These are phyloP conservation scores for Pichia sp. DNA, from an alignment of 1,139 yeast genomes.

Conservation along the genomic window DNA sequence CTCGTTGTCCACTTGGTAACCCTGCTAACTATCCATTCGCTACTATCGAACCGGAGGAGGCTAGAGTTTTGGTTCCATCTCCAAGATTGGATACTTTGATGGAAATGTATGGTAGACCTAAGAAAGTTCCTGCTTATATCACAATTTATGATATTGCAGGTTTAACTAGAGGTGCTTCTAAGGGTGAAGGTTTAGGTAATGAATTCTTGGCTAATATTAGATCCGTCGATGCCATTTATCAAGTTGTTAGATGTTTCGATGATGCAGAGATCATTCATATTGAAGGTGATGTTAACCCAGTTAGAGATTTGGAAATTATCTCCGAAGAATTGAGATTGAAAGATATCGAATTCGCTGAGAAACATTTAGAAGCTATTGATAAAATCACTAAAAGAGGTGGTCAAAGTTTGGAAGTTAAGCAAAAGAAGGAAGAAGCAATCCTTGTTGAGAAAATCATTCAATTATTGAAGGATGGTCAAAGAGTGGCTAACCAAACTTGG, in stretches of 20 bases:
- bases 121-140: conserved; percentile 85
- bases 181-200: conserved; percentile 98
- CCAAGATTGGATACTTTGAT: conserved; percentile 64
- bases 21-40: conserved; percentile 99
- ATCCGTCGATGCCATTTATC: conserved; percentile 97
- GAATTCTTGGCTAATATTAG: conserved; percentile 96
- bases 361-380: conserved; percentile 81
- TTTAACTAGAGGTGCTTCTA: conserved; percentile 93
- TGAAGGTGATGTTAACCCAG: conserved; percentile 97
- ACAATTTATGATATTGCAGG: conserved; percentile 98
- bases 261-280: conserved; percentile 97
- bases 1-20: conserved; percentile 89
- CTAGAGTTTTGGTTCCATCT: conserved; percentile 94
- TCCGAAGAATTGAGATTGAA: conserved; percentile 88
- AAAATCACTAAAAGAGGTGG: conserved; percentile 92
- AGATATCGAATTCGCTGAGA: conserved; percentile 91
- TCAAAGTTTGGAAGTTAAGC: conserved; percentile 90
- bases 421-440: conserved; percentile 85
- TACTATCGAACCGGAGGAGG: conserved; percentile 98
- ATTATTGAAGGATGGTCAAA: conserved; percentile 73
- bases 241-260: conserved; percentile 96
- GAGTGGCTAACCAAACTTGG: conserved; percentile 92
- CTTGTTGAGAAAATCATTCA: conserved; percentile 71
- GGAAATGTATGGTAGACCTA: conserved; percentile 40
- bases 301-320: conserved; percentile 89